Evolutionary conservation across 1,139 yeast genomes (phyloP).

Genomic region (Suhomyces panamericanus): DNA sequence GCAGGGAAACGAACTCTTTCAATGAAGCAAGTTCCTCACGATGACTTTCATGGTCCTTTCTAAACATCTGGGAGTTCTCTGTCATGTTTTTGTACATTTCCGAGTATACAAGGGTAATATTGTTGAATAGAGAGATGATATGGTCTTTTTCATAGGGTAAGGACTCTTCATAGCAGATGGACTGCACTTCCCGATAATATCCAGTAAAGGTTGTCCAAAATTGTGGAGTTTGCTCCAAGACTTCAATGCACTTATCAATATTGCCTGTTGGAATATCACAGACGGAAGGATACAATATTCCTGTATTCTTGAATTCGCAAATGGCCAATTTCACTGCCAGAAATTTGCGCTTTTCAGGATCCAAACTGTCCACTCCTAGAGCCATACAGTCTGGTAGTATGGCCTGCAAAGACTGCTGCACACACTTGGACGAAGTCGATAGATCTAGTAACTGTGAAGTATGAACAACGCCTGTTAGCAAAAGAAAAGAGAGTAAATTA

Average conservation of each 20-base stretch:
- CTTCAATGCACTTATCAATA: conserved; percentile 36
- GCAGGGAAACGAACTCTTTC: conserved; percentile 12
- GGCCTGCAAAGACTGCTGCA: conserved; percentile 26
- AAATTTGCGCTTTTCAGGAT: conserved; percentile 28
- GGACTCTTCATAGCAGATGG: conserved; percentile 51
- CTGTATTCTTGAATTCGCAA: conserved; percentile 55
- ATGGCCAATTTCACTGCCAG: conserved; percentile 52
- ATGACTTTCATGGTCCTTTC: conserved; percentile 10
- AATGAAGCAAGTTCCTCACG: conserved; percentile 4
- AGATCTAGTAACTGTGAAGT: not conserved
- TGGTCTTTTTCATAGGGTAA: conserved; percentile 55
- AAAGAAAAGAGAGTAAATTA: not conserved
- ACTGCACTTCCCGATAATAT: conserved; percentile 49
- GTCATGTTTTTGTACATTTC: conserved; percentile 22
- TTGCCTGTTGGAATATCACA: conserved; percentile 24
- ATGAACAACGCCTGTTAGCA: not conserved
- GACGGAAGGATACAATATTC: conserved; percentile 33
- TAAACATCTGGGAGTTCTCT: conserved; percentile 16
- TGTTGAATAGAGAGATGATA: conserved; percentile 44
- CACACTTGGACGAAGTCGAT: conserved; percentile 19
- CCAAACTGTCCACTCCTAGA: conserved; percentile 35
- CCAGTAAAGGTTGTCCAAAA: conserved; percentile 67
- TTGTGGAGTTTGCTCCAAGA: conserved; percentile 47
- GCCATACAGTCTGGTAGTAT: conserved; percentile 30
- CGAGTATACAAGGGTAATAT: conserved; percentile 41